A percentile compares a stretch with the other conserved stretches of the same genome.
Conservation (phyloP, 2,329 filamentous ascomycete species). For the Cryphonectria carpinicola region DNA sequence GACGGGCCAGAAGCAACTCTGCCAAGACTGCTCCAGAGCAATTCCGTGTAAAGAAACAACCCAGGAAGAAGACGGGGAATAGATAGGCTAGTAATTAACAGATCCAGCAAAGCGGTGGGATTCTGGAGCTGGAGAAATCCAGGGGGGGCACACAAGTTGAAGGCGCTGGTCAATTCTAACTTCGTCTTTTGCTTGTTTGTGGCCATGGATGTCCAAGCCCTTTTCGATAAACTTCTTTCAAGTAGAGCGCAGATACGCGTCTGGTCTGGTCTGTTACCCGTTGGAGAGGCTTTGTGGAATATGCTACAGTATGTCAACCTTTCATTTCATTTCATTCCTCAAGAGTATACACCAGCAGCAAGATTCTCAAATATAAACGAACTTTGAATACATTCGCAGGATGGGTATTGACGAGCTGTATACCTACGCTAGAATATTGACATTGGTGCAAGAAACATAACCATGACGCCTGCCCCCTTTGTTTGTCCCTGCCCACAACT, state of each 20-base stretch:
- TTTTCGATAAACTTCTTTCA: not conserved
- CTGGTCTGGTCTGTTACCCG: not conserved
- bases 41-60: not conserved
- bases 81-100: not conserved
- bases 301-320: not conserved
- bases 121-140: not conserved
- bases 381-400: not conserved
- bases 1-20: not conserved
- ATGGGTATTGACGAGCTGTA: slow-evolving; percentile 5
- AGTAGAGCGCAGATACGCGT: not conserved
- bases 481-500: slow-evolving; percentile 12
- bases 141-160: not conserved
- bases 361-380: not conserved
- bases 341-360: not conserved
- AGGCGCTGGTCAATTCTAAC: not conserved
- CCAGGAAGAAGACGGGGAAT: not conserved
- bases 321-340: not conserved
- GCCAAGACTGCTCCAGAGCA: not conserved
- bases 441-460: not conserved
- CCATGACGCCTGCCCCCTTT: slow-evolving; percentile 11
- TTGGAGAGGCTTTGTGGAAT: not conserved
- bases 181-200: not conserved
- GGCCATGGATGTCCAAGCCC: not conserved
- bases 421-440: not conserved
- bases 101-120: not conserved